These are phyloP conservation scores for Geotrichum ghanense DNA, from an alignment of 805 yeast species.

Conservation along the genomic window DNA sequence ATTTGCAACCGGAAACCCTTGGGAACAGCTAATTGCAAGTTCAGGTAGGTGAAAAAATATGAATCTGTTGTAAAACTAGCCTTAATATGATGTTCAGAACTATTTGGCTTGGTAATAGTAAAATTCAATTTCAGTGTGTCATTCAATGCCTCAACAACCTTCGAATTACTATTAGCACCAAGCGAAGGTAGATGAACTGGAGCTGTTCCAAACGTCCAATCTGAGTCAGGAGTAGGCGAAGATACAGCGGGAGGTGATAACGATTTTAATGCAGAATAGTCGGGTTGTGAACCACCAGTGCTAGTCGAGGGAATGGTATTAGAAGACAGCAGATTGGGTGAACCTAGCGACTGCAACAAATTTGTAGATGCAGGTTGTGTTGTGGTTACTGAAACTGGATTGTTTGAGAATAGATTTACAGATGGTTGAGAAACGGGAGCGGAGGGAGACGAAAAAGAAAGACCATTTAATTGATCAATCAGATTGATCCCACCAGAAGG, in stretches of 20 bases:
- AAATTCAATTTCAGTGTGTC: not conserved
- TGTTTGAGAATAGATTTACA: not conserved
- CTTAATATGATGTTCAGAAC: not conserved
- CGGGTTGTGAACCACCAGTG: slow-evolving; percentile 5
- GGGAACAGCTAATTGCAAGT: slow-evolving; percentile 62
- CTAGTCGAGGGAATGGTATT: slow-evolving; percentile 6
- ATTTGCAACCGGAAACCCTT: slow-evolving; percentile 45
- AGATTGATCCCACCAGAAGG: slow-evolving; percentile 38
- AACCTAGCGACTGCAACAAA: slow-evolving; percentile 11
- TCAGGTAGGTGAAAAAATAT: slow-evolving; percentile 36
- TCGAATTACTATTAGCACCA: not conserved
- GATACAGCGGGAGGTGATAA: not conserved
- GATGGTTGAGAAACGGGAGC: too few species aligned
- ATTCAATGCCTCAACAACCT: not conserved
- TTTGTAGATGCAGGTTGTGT: not conserved
- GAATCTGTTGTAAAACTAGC: slow-evolving; percentile 5
- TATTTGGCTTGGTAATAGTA: not conserved
- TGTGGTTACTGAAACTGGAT: not conserved
- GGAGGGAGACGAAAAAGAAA: slow-evolving; percentile 42
- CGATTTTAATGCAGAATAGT: slow-evolving; percentile 23
- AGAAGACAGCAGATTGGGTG: slow-evolving; percentile 11
- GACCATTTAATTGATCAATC: slow-evolving; percentile 60
- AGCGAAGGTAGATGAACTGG: slow-evolving; percentile 1
- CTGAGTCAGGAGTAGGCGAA: not conserved
- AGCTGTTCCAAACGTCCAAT: not conserved